Percentiles rank a stretch among this genome's conserved stretches.
These are phyloP conservation scores for Rosa multiflora DNA, from an alignment of 306 rosid species.

Conservation along the genomic window DNA sequence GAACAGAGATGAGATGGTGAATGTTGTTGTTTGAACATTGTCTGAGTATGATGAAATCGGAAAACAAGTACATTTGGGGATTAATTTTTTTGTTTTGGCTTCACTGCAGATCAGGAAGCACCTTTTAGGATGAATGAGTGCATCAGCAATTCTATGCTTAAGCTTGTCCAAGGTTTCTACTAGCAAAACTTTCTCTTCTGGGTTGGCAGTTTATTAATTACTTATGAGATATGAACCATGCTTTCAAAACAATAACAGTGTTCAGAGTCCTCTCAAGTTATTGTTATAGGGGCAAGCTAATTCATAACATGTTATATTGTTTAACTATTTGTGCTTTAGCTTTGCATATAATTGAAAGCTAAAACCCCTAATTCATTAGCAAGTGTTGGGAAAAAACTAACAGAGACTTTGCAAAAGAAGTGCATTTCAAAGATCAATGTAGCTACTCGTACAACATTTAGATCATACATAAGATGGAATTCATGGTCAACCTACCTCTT, in stretches of 20 bases:
- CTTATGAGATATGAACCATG: neutral
- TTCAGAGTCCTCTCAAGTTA: neutral
- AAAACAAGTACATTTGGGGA: neutral
- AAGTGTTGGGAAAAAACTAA: neutral
- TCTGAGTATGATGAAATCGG: neutral
- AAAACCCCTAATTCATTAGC: neutral
- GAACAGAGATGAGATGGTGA: neutral
- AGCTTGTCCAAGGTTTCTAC: neutral
- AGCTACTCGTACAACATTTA: constrained; percentile 3
- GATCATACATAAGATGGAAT: constrained; percentile 2
- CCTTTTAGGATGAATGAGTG: constrained; percentile 24
- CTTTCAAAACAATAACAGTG: constrained; percentile 4
- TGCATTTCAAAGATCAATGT: neutral
- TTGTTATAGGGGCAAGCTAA: neutral
- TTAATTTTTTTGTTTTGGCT: neutral
- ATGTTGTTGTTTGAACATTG: neutral
- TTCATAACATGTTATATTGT: neutral
- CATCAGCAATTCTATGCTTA: neutral
- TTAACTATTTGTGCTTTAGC: neutral
- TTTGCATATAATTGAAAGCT: neutral
- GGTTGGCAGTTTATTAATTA: neutral
- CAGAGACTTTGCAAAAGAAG: neutral
- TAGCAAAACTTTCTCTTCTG: neutral
- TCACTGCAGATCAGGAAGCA: constrained; percentile 37
- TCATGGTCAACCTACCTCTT: neutral